Percentiles rank a stretch among this genome's conserved stretches.
phyloP scores from a whole-genome alignment of 352 stramenopile genomes.

The Albugo candida region DNA sequence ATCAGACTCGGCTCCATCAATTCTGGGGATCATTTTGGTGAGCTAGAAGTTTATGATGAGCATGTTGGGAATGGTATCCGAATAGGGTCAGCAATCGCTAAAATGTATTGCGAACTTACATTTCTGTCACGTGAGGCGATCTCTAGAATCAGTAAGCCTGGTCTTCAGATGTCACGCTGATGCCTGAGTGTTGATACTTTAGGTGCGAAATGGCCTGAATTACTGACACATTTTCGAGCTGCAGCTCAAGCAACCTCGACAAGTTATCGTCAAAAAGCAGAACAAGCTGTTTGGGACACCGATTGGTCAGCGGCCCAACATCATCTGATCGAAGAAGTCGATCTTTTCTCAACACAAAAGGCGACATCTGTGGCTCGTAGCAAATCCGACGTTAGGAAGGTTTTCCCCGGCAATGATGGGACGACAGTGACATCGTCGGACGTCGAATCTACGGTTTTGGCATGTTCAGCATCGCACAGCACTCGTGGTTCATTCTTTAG shows the following conservation, averaged over 20 bases:
- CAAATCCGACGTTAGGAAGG: no score
- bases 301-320: no score
- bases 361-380: no score
- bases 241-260: constrained; percentile 14
- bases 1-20: constrained; percentile 19
- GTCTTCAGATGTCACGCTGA: neutral
- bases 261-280: no score
- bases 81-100: constrained; percentile 63
- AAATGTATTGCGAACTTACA: constrained; percentile 55
- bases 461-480: no score
- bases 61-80: constrained; percentile 61
- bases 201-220: constrained; percentile 53
- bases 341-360: no score
- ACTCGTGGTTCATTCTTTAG: no score
- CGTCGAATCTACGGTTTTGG: no score
- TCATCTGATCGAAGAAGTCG: no score
- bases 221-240: constrained; percentile 40
- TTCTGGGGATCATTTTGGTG: constrained; percentile 65
- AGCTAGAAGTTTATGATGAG: constrained; percentile 72
- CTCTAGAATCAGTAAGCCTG: constrained; percentile 34
- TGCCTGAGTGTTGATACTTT: neutral
- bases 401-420: no score
- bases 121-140: constrained; percentile 64
- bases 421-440: no score
- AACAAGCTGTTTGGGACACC: no score